Base-by-base conservation (phyloP, 257 asterid species). In the Penstemon newberryi region DNA sequence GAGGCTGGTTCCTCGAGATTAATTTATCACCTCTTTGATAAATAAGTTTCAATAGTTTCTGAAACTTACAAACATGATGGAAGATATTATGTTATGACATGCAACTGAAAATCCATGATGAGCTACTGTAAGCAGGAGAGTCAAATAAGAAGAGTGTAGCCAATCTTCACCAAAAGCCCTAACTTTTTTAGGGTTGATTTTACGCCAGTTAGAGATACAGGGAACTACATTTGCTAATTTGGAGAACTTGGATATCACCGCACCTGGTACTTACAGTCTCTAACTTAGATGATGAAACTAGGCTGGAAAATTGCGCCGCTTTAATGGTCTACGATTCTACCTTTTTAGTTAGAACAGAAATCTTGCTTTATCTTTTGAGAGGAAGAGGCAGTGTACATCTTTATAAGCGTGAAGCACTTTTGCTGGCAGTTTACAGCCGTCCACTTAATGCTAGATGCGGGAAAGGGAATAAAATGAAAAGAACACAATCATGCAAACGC, bases 341-440 rank as follows among this genome's bases (percentile, higher is more conserved):
- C 33, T 6, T 15, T 5, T 4, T 49, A 11, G 18, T 8, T 10
- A 4, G 54, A 49, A 49, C 18, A 49, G 18, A 10, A 13, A 11
- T 49, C 15, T 49, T 10, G n/a, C 4, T 49, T 49, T 49, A 11
- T 49, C 18, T 4, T 49, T 49, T 6, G 18, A 49, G 19, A 19
- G 60, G 33, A 56, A 19, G 60, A 7, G 7, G 41, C 12, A 54
- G 33, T 25, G 33, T 25, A 25, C 33, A 25, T 25, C 33, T 25
- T 25, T 25, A 25, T 25, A 25, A 25, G 33, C 33, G 33, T 25
- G 64, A 71, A 13, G 49, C 11, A 60, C 60, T 12, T 39, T 58
- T 71, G 72, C 51, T 68, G 38, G 64, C 62, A 53, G 67, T 66
- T 56, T 33, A 50, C 52, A 66, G 37, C 47, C 50, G 51, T 63